Base-by-base conservation (phyloP, 2,329 filamentous ascomycete species). In the Fusarium euwallaceae region DNA sequence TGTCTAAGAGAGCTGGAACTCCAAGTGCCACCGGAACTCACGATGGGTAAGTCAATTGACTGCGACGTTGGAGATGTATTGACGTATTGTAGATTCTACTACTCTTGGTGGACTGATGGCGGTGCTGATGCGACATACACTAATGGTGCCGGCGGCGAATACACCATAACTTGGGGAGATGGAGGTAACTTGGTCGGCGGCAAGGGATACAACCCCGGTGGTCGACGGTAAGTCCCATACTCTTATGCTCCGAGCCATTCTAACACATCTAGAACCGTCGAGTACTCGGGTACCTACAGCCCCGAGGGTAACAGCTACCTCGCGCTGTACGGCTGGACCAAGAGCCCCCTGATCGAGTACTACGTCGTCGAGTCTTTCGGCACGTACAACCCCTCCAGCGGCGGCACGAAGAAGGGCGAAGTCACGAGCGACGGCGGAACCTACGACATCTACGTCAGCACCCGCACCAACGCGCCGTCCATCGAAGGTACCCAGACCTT, bases 401-500 rank as follows among this genome's bases (percentile, higher is more conserved):
- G 79, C 27, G 82, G 78, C 8, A 77, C 73, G 34, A 74, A 74
- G 66, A 77, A 78, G 69, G 83, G 83, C 69, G 69, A 78, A 36
- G 77, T 84, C 59, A 80, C 74, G 16, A 78, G 71, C 63, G 83
- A 83, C 63, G 83, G 82, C 53, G 77, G 75, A 65, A 78, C 75
- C 43, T 85, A 85, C 76, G 80, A 83, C 64, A 78, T 84, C 60
- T 83, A 79, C 76, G 75, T 78, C 65, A 81, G 75, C 73, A 81
- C 76, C 16, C 80, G 82, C 32, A 78, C 78, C 72, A 85, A 87
- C 75, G 79, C 80, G 61, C 85, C 86, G 6, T 85, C 83, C 66
- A 87, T 88, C 73, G 76, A 84, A 41, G 87, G 87, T 45, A 88
- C 85, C 36, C 66, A 77, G 51, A 88, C 85, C 68, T 88, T 88